Conservation (phyloP, 163 green algal species). For the Prototheca wickerhamii region DNA sequence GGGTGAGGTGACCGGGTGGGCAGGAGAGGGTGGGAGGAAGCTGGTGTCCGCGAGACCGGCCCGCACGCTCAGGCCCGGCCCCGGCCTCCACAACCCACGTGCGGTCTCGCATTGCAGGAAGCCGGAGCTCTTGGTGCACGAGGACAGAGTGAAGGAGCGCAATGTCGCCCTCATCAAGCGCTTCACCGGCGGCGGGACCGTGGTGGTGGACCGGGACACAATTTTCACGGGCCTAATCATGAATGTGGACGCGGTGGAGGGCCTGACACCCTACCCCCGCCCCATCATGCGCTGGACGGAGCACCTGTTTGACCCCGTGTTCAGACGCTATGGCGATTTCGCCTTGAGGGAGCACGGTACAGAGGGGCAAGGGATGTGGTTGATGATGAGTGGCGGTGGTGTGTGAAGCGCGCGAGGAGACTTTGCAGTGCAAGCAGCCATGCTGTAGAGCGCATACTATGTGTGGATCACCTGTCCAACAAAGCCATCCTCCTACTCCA, state of each 20-base stretch:
- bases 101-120: conserved; percentile 44
- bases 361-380: too few relatives aligned
- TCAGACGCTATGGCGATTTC: conserved; percentile 27
- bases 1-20: conserved; percentile 40
- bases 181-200: conserved; percentile 86
- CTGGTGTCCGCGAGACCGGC: too few relatives aligned
- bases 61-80: not conserved
- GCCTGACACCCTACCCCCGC: conserved; percentile 58
- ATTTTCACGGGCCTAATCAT: conserved; percentile 79
- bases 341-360: conserved; percentile 55
- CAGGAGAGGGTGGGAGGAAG: not conserved
- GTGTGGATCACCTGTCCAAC: not conserved
- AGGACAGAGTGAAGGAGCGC: conserved; percentile 22
- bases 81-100: not conserved
- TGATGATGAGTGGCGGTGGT: too few relatives aligned
- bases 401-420: too few relatives aligned
- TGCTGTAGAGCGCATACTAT: not conserved
- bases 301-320: conserved; percentile 51
- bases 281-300: conserved; percentile 89
- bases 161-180: conserved; percentile 58
- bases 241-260: conserved; percentile 29
- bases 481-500: not conserved
- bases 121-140: conserved; percentile 60
- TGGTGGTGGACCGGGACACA: conserved; percentile 86
- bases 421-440: too few relatives aligned